A percentile compares a stretch with the other conserved stretches of the same genome.
phyloP scores from a whole-genome alignment of 331 rosid genomes.

The Phaseolus coccineus region DNA sequence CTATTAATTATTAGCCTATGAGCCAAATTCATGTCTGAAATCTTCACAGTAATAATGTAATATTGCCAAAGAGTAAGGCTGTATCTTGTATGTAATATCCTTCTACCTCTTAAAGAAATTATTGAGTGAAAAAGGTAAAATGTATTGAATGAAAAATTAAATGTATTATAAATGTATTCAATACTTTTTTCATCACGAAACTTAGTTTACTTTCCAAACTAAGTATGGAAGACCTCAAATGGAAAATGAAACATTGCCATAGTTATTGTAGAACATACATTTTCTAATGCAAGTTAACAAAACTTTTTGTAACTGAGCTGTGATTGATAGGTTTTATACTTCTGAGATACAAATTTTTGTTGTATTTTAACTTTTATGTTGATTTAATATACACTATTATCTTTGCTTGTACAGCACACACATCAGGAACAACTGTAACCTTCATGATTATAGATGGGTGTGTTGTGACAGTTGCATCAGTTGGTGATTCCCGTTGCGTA shows the following conservation, averaged over 20 bases:
- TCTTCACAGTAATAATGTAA: conserved; percentile 24
- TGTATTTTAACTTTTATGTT: conserved; percentile 18
- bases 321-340: conserved; percentile 22
- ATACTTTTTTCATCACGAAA: neutral
- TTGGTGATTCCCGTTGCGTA: conserved; percentile 95
- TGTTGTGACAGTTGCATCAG: conserved; percentile 93
- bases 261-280: conserved; percentile 11
- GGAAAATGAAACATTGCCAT: too few species aligned
- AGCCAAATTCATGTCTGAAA: conserved; percentile 35
- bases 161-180: neutral
- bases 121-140: too few species aligned
- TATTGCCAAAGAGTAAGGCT: neutral
- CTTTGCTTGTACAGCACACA: conserved; percentile 61
- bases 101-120: neutral
- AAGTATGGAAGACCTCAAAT: too few species aligned
- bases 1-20: conserved; percentile 32
- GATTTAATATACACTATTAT: conserved; percentile 17
- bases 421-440: conserved; percentile 97
- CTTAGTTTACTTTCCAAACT: too few species aligned
- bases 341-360: neutral
- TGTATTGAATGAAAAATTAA: neutral
- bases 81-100: neutral
- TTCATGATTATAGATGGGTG: conserved; percentile 93
- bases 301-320: conserved; percentile 19
- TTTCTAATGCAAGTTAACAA: conserved; percentile 1